Evolutionary conservation across 2,329 filamentous ascomycete genomes (phyloP), one percentile per base, ranked within the genome.

Genomic region (Teratosphaeria epicoccoides): DNA sequence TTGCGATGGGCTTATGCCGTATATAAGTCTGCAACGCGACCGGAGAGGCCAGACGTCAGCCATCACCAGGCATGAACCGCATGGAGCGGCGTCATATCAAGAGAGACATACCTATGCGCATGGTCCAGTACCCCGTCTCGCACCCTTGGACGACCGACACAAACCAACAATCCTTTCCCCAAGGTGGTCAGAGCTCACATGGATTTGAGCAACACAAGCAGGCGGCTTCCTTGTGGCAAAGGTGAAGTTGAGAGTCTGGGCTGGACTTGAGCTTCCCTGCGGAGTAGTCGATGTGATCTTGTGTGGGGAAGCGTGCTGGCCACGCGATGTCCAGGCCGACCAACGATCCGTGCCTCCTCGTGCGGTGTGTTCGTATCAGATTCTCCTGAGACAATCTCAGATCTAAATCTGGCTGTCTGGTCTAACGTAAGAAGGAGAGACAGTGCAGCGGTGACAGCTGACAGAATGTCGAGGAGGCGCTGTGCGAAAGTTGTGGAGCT

Each of bases 21-120:
- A 53, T 61, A 57, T 55, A 50, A 52, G 51, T 59, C 59, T 59
- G 51, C 44, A 14, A n/a, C 11, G 23, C 17, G 44, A 46, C 23
- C 44, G 25, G 9, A 28, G 29, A 46, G 23, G 44, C 44, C 22
- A 46, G 22, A 24, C 14, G 22, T 46, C 44, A 46, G 25, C 44
- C 23, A 10, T 24, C 44, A n/a, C 12, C n/a, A 17, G 23, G 23
- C 44, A 17, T 24, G 25, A 24, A 28, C 23, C 44, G 25, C 44
- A 24, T 28, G 22, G 11, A 28, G 11, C 44, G 44, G 44, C 20
- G 7, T 46, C 44, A n/a, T 17, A 24, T 46, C 10, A 17, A 4
- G 44, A 6, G 11, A 11, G 44, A 52, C 59, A 26, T 43, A 64
- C 62, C 57, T 62, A 62, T 62, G 57, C 56, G 59, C 62, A 64